Base-by-base conservation (phyloP, 805 yeast species). In the Starmerella bombicola region DNA sequence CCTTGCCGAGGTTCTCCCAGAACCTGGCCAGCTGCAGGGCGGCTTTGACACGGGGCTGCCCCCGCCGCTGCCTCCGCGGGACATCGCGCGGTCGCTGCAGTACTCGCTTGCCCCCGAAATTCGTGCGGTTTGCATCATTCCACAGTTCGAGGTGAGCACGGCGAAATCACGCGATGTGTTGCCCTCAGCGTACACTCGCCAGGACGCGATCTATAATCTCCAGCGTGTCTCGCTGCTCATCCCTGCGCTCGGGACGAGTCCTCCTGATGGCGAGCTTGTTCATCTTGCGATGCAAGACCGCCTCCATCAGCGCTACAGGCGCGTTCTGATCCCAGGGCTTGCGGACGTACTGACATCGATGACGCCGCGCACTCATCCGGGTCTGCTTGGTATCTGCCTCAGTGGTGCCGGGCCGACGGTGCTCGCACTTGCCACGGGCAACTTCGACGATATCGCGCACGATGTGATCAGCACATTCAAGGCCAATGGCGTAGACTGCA, bases 351-450 rank as follows among this genome's bases (percentile, higher is more conserved):
- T 91, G 51, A 67, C 75, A 5, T 69, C 80, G 12, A 78, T 91
- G 38, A 82, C 93, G 0, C 95, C 97, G 32, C 69, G 72, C 33
- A 67, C 81, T 5, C 81, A 82, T 58, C 78, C 79, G 1, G 96
- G 96, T 3, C 68, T 86, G 35, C 69, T 91, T 43, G 98, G 98
- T 38, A 83, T 91, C 53, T 91, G 98, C 59, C 69, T 91, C 43
- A 80, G 94, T 21, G 98, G 98, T 39, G 98, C 98, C 5, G 98
- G 98, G 7, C 98, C 98, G 42, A 91, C 98, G 6, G 86, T 91
- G 42, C 66, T 91, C 48, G 93, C 95, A 31, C 70, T 91, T 48
- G 97, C 98, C 4, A 85, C 95, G 3, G 78, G 73, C 16, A 81
- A 83, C 59, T 91, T 76, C 52, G 95, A 85, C 6, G 69, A 65